Evolutionary conservation across 495 filamentous ascomycete species (phyloP).

Genomic region (Tuber indicum): DNA sequence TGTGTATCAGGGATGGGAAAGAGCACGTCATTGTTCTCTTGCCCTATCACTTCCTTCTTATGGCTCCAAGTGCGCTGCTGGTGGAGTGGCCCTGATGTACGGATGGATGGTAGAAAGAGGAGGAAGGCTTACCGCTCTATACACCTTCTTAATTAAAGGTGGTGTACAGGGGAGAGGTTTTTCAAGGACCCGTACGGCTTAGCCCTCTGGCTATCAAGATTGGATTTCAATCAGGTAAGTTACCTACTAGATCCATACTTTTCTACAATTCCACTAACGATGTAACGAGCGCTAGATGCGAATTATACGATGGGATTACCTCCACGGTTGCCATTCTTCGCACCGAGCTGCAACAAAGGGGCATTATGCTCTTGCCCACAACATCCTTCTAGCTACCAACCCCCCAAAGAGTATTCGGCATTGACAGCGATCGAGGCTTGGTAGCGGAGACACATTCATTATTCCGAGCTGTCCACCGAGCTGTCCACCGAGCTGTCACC

Average conservation of each 20-base stretch:
- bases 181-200: neutral
- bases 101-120: neutral
- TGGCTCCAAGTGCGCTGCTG: neutral
- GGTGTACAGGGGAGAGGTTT: neutral
- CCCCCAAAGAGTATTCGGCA: neutral
- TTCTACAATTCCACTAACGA: neutral
- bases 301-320: neutral
- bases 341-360: neutral
- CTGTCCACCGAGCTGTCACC: neutral
- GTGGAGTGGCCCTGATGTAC: neutral
- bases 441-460: neutral
- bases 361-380: neutral
- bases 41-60: neutral
- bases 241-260: neutral
- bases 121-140: neutral
- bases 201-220: neutral
- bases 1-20: neutral
- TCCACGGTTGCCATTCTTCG: neutral
- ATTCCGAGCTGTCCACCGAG: neutral
- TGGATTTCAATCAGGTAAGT: neutral
- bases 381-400: neutral
- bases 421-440: neutral
- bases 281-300: neutral
- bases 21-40: neutral
- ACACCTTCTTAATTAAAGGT: neutral